Evolutionary conservation across 164 flowering plant genomes (phyloP).

Genomic region (Tetracentron sinense): DNA sequence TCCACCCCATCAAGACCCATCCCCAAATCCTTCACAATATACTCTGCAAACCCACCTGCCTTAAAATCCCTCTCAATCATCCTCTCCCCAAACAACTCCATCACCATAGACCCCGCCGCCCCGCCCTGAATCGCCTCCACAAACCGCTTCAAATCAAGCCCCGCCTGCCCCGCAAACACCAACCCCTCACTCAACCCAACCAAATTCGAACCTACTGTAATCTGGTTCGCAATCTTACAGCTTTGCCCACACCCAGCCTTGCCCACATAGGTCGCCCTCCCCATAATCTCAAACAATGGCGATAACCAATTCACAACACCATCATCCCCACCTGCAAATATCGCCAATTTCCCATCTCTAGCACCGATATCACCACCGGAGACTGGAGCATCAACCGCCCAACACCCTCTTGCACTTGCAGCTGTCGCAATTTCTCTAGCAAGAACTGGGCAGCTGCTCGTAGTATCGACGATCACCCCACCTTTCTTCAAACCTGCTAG

Average conservation of each 20-base stretch:
- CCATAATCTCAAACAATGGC: constrained; percentile 55
- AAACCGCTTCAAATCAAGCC: constrained; percentile 47
- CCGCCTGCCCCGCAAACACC: constrained; percentile 57
- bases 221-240: constrained; percentile 77
- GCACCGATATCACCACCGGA: constrained; percentile 81
- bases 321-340: constrained; percentile 59
- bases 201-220: constrained; percentile 49
- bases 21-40: constrained; percentile 89
- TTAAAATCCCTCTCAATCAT: constrained; percentile 64
- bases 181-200: constrained; percentile 74
- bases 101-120: constrained; percentile 68
- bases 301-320: constrained; percentile 47
- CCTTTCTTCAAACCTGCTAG: constrained; percentile 30
- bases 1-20: constrained; percentile 55
- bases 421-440: constrained; percentile 44
- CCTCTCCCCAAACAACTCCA: constrained; percentile 73
- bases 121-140: constrained; percentile 53
- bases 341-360: constrained; percentile 57
- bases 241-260: constrained; percentile 63
- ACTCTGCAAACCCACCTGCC: constrained; percentile 69
- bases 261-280: constrained; percentile 55
- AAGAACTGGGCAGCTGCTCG: constrained; percentile 56
- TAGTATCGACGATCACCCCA: constrained; percentile 58
- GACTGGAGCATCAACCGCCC: constrained; percentile 73
- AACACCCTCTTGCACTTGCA: constrained; percentile 41